A percentile compares a stretch with the other conserved stretches of the same genome.
phyloP scores from a whole-genome alignment of 192 early-diverging fungal species.

The Backusella australiensis region DNA sequence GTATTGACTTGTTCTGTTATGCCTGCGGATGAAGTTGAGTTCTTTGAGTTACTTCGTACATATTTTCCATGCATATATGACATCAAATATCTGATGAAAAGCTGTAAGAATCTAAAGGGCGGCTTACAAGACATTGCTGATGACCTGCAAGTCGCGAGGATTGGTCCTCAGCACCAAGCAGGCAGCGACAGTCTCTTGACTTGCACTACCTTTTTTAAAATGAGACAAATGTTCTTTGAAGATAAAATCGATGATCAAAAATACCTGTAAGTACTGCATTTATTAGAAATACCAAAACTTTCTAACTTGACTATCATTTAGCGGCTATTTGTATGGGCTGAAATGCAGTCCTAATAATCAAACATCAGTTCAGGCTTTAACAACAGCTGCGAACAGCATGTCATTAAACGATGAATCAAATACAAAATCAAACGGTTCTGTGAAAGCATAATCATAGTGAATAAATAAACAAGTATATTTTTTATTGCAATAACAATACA shows the following conservation, averaged over 20 bases:
- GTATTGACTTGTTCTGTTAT: conserved; percentile 87
- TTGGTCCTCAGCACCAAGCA: conserved; percentile 98
- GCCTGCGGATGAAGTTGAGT: conserved; percentile 92
- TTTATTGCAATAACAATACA: too few species aligned
- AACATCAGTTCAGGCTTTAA: conserved; percentile 4
- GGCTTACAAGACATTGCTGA: conserved; percentile 98
- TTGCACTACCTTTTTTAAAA: conserved; percentile 97
- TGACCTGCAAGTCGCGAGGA: conserved; percentile 87
- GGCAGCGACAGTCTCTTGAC: conserved; percentile 97
- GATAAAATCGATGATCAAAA: conserved; percentile 92
- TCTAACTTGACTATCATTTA: neutral
- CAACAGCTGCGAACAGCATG: conserved; percentile 10
- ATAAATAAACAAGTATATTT: neutral
- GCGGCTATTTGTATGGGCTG: conserved; percentile 21
- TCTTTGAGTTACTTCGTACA: conserved; percentile 86
- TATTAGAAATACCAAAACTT: too few species aligned
- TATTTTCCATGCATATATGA: conserved; percentile 99
- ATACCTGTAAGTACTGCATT: conserved; percentile 60
- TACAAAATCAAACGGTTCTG: conserved; percentile 3
- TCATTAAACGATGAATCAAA: conserved; percentile 6
- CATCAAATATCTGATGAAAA: conserved; percentile 98
- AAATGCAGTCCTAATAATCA: conserved; percentile 14
- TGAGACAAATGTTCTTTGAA: conserved; percentile 96
- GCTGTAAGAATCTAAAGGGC: conserved; percentile 93
- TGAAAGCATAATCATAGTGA: neutral